Evolutionary conservation across 2,329 filamentous ascomycete species (phyloP).

Genomic region (Monilinia polystroma): DNA sequence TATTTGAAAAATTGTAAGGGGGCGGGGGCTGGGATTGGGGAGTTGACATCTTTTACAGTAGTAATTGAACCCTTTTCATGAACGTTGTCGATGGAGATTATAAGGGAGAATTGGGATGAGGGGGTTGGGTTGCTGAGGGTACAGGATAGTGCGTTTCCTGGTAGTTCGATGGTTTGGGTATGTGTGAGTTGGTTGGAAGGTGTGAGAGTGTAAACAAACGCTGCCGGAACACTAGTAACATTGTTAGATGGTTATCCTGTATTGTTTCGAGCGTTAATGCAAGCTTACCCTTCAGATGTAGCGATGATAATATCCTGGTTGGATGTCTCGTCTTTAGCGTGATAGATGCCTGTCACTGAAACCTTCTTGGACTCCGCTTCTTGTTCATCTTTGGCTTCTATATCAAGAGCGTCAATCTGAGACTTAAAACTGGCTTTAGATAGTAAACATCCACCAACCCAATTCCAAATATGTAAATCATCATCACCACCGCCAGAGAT

Average conservation of each 20-base stretch:
- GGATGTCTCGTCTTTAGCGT: slow-evolving; percentile 38
- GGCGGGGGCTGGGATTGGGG: slow-evolving; percentile 19
- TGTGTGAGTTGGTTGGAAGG: slow-evolving; percentile 51
- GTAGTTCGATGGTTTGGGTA: slow-evolving; percentile 52
- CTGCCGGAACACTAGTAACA: slow-evolving; percentile 52
- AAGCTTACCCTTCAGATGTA: slow-evolving; percentile 56
- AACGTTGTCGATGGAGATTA: slow-evolving; percentile 54
- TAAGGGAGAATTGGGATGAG: slow-evolving; percentile 41
- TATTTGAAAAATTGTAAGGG: slow-evolving; percentile 27
- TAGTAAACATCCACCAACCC: slow-evolving; percentile 53
- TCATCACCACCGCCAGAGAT: slow-evolving; percentile 86
- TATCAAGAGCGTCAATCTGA: slow-evolving; percentile 42
- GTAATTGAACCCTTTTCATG: slow-evolving; percentile 52
- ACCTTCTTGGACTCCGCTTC: slow-evolving; percentile 36
- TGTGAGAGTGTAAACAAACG: slow-evolving; percentile 65
- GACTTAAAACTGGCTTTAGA: slow-evolving; percentile 54
- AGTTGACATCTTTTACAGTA: slow-evolving; percentile 34
- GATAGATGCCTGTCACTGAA: slow-evolving; percentile 41
- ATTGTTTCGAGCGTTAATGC: not conserved
- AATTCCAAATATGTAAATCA: slow-evolving; percentile 79
- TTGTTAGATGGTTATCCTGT: not conserved
- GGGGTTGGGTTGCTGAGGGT: slow-evolving; percentile 26
- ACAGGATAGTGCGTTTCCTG: slow-evolving; percentile 56
- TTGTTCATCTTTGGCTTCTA: not conserved
- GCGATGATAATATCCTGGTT: slow-evolving; percentile 49